These are phyloP conservation scores for Diplosphaera chodatii DNA, from an alignment of 139 green algal genomes.

Conservation along the genomic window DNA sequence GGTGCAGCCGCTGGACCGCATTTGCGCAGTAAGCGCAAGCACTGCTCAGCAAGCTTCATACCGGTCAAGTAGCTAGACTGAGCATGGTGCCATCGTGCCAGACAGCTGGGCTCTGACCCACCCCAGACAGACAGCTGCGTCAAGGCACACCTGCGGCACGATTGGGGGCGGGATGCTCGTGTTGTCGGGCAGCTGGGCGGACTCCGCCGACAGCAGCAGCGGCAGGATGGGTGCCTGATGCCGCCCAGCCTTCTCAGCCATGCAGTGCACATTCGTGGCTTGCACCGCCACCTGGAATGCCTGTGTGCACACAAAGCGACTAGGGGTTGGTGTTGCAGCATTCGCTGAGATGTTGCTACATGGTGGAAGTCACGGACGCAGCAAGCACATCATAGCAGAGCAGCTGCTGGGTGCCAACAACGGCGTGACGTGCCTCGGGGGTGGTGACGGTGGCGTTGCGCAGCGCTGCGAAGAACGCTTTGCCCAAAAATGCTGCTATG, in stretches of 20 bases:
- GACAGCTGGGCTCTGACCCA: too few species aligned
- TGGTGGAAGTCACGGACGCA: too few species aligned
- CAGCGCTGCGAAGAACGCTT: slow-evolving; percentile 56
- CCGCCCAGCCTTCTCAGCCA: slow-evolving; percentile 11
- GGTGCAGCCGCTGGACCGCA: too few species aligned
- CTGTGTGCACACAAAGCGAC: slow-evolving; percentile 11
- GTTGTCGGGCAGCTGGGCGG: slow-evolving; percentile 49
- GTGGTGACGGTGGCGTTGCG: slow-evolving; percentile 23
- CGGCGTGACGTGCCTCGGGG: slow-evolving; percentile 23
- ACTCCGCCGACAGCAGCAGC: slow-evolving; percentile 21
- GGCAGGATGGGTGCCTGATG: slow-evolving; percentile 41
- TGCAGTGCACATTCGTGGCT: slow-evolving; percentile 23
- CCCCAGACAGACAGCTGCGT: not conserved
- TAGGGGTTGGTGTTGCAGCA: not conserved
- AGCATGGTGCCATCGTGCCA: too few species aligned
- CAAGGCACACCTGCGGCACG: not conserved
- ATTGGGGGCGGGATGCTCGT: slow-evolving; percentile 34
- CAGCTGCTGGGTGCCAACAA: slow-evolving; percentile 7
- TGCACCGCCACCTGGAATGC: slow-evolving; percentile 58
- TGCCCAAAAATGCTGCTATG: slow-evolving; percentile 52
- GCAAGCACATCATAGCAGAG: slow-evolving; percentile 1
- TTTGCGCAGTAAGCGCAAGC: too few species aligned
- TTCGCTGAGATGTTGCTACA: too few species aligned
- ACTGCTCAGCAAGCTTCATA: not conserved
- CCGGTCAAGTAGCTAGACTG: too few species aligned